Conservation (phyloP, 2,329 filamentous ascomycete genomes). For the Trichocomaceae sp. region DNA sequence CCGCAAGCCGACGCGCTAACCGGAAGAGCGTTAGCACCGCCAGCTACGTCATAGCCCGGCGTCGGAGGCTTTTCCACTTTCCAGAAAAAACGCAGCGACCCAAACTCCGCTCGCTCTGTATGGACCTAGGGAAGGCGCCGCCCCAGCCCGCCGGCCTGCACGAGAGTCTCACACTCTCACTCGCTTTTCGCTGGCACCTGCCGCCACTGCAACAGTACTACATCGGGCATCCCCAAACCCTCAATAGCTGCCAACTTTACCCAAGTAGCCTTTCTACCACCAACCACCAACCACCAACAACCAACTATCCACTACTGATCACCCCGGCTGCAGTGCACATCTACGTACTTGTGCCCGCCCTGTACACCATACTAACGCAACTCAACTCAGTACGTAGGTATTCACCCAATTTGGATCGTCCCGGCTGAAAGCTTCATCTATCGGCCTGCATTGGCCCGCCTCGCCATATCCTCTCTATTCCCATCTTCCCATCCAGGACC, state of each 20-base stretch:
- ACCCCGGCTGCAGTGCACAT: no score
- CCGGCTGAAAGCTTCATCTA: background rate
- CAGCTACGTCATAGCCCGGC: conserved; percentile 11
- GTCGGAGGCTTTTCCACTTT: background rate
- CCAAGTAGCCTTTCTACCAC: background rate
- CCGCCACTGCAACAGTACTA: conserved; percentile 2
- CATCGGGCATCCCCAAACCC: background rate
- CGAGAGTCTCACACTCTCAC: background rate
- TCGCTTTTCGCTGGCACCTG: background rate
- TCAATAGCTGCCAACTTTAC: background rate
- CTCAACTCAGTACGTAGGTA: no score
- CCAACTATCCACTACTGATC: background rate
- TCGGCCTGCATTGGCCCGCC: background rate
- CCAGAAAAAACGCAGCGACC: conserved; percentile 1
- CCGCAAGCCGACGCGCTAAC: conserved; percentile 1
- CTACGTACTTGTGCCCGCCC: no score
- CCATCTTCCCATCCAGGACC: background rate
- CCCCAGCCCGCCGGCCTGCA: background rate
- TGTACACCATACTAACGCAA: no score
- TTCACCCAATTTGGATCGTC: background rate
- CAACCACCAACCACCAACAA: background rate
- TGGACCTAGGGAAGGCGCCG: background rate
- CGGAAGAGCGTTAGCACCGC: background rate
- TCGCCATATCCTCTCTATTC: background rate
- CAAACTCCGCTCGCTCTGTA: background rate